Base-by-base conservation (phyloP, 371 early-diverging fungal species). In the Dichotomocladium elegans region DNA sequence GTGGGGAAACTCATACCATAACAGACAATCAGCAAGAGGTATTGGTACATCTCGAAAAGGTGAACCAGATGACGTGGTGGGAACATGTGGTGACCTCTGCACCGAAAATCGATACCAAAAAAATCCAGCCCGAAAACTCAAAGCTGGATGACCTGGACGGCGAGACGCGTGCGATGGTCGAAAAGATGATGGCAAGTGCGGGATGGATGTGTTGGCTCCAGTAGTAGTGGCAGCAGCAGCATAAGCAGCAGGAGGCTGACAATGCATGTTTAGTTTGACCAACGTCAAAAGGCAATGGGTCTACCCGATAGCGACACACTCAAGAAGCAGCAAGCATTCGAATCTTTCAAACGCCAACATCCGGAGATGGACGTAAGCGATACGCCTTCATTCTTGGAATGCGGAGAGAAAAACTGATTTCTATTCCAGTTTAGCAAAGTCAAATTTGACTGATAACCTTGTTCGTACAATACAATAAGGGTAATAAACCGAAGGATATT, bases 1-100 rank as follows among this genome's bases (percentile, higher is more conserved):
- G n/a, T n/a, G n/a, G n/a, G n/a, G n/a, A n/a, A n/a, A n/a, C n/a
- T n/a, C n/a, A n/a, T n/a, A n/a, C 3, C 14, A 2, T 37, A 37
- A 33, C 14, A 51, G 80, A 85, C 47, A 82, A 89, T 55, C 81
- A 79, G 60, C 75, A 83, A 27, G 89, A 90, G 67, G 59, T 95
- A 8, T 54, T 71, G 11, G 79, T 95, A 26, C 90, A 92, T 49
- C 63, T 95, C 46, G 95, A 95, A 67, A 95, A 95, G 66, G 57
- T 75, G 26, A 92, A 92, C 61, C 67, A 80, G 29, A 80, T 80
- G 75, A 87, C 92, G 57, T 95, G 96, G 96, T 95, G 96, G 96
- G 85, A 89, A 62, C 80, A 87, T 66, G 93, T 94, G 19, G 80
- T 93, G 4, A 80, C 82, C 14, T 81, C 82, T 25, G 89, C 91